Percentiles rank a stretch among this genome's conserved stretches.
Evolutionary conservation across 192 early-diverging fungal genomes (phyloP).

Genomic region (Linnemannia elongata): DNA sequence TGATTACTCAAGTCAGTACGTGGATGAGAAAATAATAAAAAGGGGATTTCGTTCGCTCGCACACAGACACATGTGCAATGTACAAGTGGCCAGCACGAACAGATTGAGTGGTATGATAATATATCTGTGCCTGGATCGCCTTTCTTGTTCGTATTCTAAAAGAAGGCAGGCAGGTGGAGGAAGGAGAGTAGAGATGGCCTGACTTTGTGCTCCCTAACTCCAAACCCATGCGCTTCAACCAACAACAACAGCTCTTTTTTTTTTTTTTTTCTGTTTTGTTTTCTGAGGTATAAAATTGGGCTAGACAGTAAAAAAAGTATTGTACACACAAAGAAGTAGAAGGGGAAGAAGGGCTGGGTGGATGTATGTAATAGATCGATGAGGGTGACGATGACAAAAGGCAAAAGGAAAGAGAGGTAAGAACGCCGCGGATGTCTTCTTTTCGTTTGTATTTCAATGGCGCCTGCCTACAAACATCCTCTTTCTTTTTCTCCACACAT

Average conservation of each 20-base stretch:
- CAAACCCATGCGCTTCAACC: background rate
- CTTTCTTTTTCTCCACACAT: background rate
- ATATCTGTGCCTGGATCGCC: background rate
- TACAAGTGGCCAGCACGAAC: background rate
- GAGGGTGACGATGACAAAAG: background rate
- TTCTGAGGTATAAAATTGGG: background rate
- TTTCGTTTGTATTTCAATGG: background rate
- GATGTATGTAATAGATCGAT: background rate
- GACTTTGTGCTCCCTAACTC: background rate
- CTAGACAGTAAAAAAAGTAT: background rate
- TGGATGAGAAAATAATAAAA: no score
- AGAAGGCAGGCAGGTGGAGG: background rate
- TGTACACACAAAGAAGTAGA: background rate
- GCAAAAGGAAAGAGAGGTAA: background rate
- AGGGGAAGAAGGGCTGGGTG: background rate
- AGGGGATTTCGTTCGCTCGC: no score
- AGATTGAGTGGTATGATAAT: background rate
- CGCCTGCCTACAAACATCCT: background rate
- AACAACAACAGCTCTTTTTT: slow-evolving; percentile 3
- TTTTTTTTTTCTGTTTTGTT: slow-evolving; percentile 1
- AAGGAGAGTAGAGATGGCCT: background rate
- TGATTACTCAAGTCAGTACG: background rate
- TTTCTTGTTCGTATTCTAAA: background rate
- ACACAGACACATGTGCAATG: no score
- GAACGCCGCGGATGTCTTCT: background rate